A percentile compares a stretch with the other conserved stretches of the same genome.
These are phyloP conservation scores for Globisporangium mamillatum DNA, from an alignment of 352 stramenopile species.

Conservation along the genomic window DNA sequence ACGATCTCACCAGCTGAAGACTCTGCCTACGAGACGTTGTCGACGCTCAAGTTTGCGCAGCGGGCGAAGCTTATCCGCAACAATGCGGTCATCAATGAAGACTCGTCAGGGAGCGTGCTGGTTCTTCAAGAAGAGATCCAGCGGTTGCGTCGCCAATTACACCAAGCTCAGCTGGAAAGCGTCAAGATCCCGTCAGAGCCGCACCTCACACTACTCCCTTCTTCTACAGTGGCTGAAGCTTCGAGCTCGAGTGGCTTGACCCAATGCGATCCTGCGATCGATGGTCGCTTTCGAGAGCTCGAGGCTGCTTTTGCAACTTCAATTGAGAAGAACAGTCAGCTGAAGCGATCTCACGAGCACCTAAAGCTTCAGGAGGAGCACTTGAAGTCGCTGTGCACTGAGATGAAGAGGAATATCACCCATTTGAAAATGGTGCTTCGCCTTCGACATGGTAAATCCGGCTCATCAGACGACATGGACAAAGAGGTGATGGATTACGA, in stretches of 20 bases:
- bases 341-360: constrained; percentile 56
- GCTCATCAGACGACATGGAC: constrained; percentile 17
- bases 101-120: constrained; percentile 54
- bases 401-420: constrained; percentile 57
- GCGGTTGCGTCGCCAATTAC: constrained; percentile 51
- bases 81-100: constrained; percentile 82
- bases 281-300: constrained; percentile 51
- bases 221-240: background rate
- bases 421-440: constrained; percentile 62
- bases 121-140: constrained; percentile 77
- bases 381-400: constrained; percentile 42
- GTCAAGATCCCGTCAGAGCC: constrained; percentile 22
- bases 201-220: background rate
- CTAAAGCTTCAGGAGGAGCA: constrained; percentile 54
- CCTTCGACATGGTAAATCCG: constrained; percentile 23
- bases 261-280: constrained; percentile 34
- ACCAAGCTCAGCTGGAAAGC: constrained; percentile 42
- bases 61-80: constrained; percentile 86
- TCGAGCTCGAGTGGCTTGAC: constrained; percentile 7
- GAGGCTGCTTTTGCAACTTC: constrained; percentile 57
- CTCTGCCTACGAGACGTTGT: constrained; percentile 82
- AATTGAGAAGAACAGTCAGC: constrained; percentile 55
- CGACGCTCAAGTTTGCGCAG: constrained; percentile 84
- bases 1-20: constrained; percentile 82
- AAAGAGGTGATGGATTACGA: constrained; percentile 40